Evolutionary conservation across 371 early-diverging fungal genomes (phyloP), one percentile per base, ranked within the genome.

Genomic region (Rhizopus arrhizus): DNA sequence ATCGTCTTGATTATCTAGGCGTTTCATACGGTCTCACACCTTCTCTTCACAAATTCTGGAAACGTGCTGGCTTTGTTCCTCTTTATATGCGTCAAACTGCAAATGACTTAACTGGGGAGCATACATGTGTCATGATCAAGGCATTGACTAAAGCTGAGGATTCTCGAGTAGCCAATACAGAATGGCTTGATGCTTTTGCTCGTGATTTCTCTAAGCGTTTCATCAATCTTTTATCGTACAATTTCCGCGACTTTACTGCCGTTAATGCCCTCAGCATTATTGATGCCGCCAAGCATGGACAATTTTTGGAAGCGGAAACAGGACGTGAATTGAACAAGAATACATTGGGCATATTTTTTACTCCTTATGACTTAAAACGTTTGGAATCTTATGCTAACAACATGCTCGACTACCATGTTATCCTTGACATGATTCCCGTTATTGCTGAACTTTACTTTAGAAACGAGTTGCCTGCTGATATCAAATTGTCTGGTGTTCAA

Each of bases 101-200:
- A 52, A 99, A 97, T 67, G 97, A 96, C 16, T 77, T 97, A 46
- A 99, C 99, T 2, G 99, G 99, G 53, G 99, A 99, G 69, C 94
- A 98, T 71, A 92, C 99, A 0, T 92, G 94, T 64, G 95, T 99
- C 28, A 95, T 99, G 95, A 82, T 98, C 54, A 92, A 89, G 63
- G 86, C 87, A 0, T 75, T 96, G 36, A 69, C 78, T n/a, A 71
- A 72, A 22, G 75, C 67, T 0, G 84, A 73, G 9, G 74, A 71
- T 76, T 61, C 75, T 69, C 58, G 85, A 12, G 82, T 82, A 38
- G 81, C 86, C 43, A 75, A 70, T 13, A 68, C 78, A 34, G 77
- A 84, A 36, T 93, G 92, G 91, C 74, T 92, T 56, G 82, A 81
- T 55, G 88, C 86, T n/a, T 93, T 91, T 81, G 83, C 91, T 31